Base-by-base conservation (phyloP, 208 protist species). In the Leishmania tarentolae region DNA sequence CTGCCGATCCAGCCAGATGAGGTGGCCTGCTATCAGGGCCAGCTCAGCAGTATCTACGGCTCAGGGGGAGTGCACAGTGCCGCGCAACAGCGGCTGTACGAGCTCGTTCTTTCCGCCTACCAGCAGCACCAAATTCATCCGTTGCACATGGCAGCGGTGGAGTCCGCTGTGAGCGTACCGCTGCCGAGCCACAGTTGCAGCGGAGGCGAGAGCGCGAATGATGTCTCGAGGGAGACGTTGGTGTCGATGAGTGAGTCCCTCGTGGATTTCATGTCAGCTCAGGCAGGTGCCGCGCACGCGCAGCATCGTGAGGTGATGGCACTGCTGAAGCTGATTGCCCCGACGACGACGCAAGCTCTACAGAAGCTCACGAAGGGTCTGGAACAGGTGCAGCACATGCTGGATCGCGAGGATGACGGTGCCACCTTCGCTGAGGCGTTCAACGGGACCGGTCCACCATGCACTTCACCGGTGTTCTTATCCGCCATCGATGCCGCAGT, bases 111-210 rank as follows among this genome's bases (percentile, higher is more conserved):
- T 50, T 56, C 72, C 74, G 78, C 81, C 71, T 91, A 91, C 47
- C 83, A 75, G 69, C 72, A 83, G 40, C 83, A 87, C 61, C 82
- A 75, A 76, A 78, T 93, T 8, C 76, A 91, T 81, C 87, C 90
- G 0, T 57, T 85, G n/a, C 86, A 87, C 79, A 93, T 93, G 90
- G 81, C 82, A 0, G 83, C 79, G 13, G 40, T 93, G 6, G 88
- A 91, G 72, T 57, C n/a, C 8, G 79, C 73, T 42, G 57, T 83
- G 66, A 35, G 40, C 15, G 31, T 71, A 15, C 42, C 76, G 37
- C 44, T 69, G 63, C 44, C n/a, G 46, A 59, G 21, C 37, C 24
- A 31, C 4, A 52, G 8, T 24, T 5, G 37, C 69, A 44, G 42
- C 68, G 59, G 2, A n/a, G 15, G 37, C 31, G 13, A 15, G 8